Base-by-base conservation (phyloP, 139 green algal genomes). In the Penium margaritaceum region DNA sequence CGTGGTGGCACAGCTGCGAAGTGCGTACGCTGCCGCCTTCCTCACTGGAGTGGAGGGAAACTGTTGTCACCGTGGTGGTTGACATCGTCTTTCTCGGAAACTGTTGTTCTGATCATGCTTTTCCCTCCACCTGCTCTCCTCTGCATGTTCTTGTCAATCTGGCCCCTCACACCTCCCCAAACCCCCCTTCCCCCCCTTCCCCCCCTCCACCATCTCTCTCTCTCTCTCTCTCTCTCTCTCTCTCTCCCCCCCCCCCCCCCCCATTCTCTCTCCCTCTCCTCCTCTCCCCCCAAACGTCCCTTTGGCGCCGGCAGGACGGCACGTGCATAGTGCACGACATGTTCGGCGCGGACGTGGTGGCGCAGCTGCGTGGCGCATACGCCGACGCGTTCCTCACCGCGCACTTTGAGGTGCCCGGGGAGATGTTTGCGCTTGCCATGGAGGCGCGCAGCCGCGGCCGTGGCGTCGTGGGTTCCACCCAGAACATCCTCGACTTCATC, bases 401-500 rank as follows among this genome's bases (percentile, higher is more conserved):
- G 0, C 94, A 99, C 82, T 98, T 99, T 77, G 94, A 99, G 86
- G 91, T 86, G 36, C 91, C 91, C 5, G 91, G 91, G 2, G 91
- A 95, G 84, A 95, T 97, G 90, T 97, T 96, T 81, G 83, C 47
- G 3, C 81, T 96, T 36, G 90, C 91, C 1, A 91, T 96, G 90
- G 85, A 95, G 74, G 94, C 91, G 68, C 72, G 72, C 2, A 67
- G 70, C 5, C 84, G 89, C 14, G 84, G 81, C 58, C 92, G 91
- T 87, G 94, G 94, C 64, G 90, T 95, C 33, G 94, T 99, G 3
- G 94, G 94, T 15, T 95, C 88, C 53, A 98, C 94, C 15, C 83
- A 86, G 67, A 96, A 97, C 86, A 99, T 99, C 75, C 84, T 99
- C 17, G 90, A 95, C 85, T 98, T 96, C 84, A 96, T 98, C 9